Evolutionary conservation across 73 alveolate species (phyloP).

Genomic region (Paramecium bursaria): DNA sequence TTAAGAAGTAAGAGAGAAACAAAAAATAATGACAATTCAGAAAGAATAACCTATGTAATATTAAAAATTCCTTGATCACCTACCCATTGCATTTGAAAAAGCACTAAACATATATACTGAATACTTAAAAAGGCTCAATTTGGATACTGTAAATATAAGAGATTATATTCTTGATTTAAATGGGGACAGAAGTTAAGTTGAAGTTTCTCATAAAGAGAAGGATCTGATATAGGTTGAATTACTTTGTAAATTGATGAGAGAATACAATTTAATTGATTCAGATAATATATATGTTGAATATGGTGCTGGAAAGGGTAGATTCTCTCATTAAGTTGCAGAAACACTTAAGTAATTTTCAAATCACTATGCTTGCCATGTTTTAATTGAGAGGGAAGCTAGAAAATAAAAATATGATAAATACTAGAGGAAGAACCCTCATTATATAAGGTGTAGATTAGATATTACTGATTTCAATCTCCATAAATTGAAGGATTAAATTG

Average conservation of each 20-base stretch:
- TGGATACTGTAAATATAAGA: background rate
- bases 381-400: slow-evolving; percentile 82
- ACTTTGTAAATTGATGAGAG: slow-evolving; percentile 67
- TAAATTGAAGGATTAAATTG: slow-evolving; percentile 16
- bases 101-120: slow-evolving; percentile 9
- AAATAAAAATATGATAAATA: slow-evolving; percentile 79
- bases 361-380: slow-evolving; percentile 61
- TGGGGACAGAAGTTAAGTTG: slow-evolving; percentile 1
- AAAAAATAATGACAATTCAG: background rate
- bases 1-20: slow-evolving; percentile 34
- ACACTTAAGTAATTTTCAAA: slow-evolving; percentile 56
- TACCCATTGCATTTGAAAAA: slow-evolving; percentile 17
- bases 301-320: slow-evolving; percentile 92
- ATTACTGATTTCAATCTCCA: slow-evolving; percentile 81
- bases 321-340: slow-evolving; percentile 76
- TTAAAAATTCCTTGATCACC: background rate
- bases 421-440: slow-evolving; percentile 65
- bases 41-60: slow-evolving; percentile 29
- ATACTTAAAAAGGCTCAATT: background rate
- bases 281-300: slow-evolving; percentile 74
- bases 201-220: slow-evolving; percentile 63
- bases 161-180: slow-evolving; percentile 46
- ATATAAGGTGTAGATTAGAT: slow-evolving; percentile 76
- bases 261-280: slow-evolving; percentile 61
- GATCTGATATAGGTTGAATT: slow-evolving; percentile 45